Evolutionary conservation across 495 filamentous ascomycete genomes (phyloP), one percentile per base, ranked within the genome.

Genomic region (Talaromyces thailandensis): DNA sequence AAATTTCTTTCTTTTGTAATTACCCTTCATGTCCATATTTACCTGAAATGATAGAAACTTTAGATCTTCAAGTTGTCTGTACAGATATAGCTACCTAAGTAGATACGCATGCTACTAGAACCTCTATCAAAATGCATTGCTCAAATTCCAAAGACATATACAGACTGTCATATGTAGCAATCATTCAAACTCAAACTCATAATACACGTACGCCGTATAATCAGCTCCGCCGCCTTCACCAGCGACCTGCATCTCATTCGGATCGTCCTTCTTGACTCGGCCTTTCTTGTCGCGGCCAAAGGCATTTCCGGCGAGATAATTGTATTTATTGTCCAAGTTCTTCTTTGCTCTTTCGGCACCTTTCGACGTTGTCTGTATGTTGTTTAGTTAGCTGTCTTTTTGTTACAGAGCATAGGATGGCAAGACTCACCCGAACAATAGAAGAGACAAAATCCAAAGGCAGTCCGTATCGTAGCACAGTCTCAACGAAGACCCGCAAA

Each of bases 151-250:
- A 21, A 28, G 26, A 21, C 55, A 57, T 57, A 57, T 57, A 57
- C 55, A 57, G 29, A 57, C 55, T 21, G 26, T 23, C 11, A 35
- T 57, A 25, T 57, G 55, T 55, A 55, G 24, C 51, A 28, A 57
- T 72, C 76, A 80, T 67, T 82, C 79, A 70, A 95, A 87, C 70
- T 92, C 88, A 71, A 97, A 92, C 67, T 96, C 91, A 76, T 97
- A 98, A 77, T 91, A 97, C 71, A 97, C 95, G 76, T 95, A 98
- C 29, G 94, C 86, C 62, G 91, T 91, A 76, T 97, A 98, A 69
- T 96, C 94, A 63, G 84, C 83, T 52, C 84, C 86, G 29, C 76
- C 71, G 2, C 80, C 79, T 64, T 90, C 87, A 35, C 85, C 88
- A 21, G 83, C 86, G 2, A 83, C 84, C 40, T 90, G 89, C 83